phyloP scores from a whole-genome alignment of 2,329 filamentous ascomycete genomes.

The Verticillium tricorpus region DNA sequence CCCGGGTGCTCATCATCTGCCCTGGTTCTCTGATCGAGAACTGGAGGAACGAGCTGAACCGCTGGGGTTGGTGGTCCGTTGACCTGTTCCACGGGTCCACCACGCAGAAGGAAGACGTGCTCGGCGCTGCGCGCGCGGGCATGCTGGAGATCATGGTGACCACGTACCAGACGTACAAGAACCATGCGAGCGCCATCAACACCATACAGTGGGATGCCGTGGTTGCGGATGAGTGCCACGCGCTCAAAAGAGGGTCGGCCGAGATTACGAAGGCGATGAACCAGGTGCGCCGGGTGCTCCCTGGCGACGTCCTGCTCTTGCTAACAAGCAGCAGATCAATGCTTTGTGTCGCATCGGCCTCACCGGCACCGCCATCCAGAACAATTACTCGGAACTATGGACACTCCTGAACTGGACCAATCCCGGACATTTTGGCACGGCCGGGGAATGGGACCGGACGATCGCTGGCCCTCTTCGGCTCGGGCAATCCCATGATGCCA shows the following conservation, averaged over 20 bases:
- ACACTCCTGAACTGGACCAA: constrained; percentile 95
- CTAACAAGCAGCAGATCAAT: constrained; percentile 56
- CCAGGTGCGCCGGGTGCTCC: constrained; percentile 30
- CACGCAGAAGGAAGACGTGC: constrained; percentile 57
- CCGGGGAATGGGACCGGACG: constrained; percentile 71
- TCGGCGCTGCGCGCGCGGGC: constrained; percentile 70
- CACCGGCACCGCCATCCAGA: constrained; percentile 95
- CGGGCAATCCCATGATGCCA: constrained; percentile 91
- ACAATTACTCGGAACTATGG: constrained; percentile 97
- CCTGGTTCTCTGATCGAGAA: constrained; percentile 86
- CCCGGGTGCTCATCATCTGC: constrained; percentile 78
- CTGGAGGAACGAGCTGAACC: constrained; percentile 79
- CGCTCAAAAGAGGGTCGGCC: constrained; percentile 74
- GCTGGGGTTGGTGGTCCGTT: constrained; percentile 95
- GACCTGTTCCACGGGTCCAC: constrained; percentile 71
- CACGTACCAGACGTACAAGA: constrained; percentile 87
- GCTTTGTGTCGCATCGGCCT: constrained; percentile 87
- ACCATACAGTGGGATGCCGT: constrained; percentile 89
- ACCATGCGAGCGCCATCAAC: constrained; percentile 70
- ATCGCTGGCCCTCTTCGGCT: constrained; percentile 78
- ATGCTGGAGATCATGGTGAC: constrained; percentile 88
- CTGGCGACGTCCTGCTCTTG: neutral
- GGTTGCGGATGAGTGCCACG: constrained; percentile 90
- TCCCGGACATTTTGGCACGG: constrained; percentile 62
- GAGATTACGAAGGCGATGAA: constrained; percentile 84